Evolutionary conservation across 2,329 filamentous ascomycete genomes (phyloP).

Genomic region (Chalara sp.): DNA sequence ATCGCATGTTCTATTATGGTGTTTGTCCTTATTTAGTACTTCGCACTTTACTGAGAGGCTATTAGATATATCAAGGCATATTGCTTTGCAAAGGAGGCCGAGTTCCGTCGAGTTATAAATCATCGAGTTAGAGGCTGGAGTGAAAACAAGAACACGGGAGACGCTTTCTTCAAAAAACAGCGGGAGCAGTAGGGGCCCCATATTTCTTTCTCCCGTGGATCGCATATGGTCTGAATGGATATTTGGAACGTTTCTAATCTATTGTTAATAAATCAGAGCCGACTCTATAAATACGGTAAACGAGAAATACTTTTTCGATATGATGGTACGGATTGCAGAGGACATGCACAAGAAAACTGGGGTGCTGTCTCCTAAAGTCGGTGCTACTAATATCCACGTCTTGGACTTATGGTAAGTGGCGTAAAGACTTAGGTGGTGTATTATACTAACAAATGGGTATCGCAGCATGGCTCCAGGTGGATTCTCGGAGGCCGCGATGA

Average conservation of each 20-base stretch:
- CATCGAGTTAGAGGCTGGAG: not conserved
- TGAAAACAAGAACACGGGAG: slow-evolving; percentile 23
- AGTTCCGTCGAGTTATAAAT: not conserved
- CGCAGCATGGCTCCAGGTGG: slow-evolving; percentile 16
- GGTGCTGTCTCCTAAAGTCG: slow-evolving; percentile 1
- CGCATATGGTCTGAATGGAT: too few relatives aligned
- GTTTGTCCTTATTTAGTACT: too few relatives aligned
- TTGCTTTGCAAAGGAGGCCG: not conserved
- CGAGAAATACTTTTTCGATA: slow-evolving; percentile 27
- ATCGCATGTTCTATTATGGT: too few relatives aligned
- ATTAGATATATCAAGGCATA: not conserved
- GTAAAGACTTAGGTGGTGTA: too few relatives aligned
- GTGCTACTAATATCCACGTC: slow-evolving; percentile 3
- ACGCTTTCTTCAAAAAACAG: slow-evolving; percentile 35
- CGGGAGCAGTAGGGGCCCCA: slow-evolving; percentile 12
- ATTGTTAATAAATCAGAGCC: slow-evolving; percentile 14
- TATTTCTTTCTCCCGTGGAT: not conserved
- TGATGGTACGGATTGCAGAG: slow-evolving; percentile 36
- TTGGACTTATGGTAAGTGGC: slow-evolving; percentile 11
- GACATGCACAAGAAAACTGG: slow-evolving; percentile 29
- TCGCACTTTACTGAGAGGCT: too few relatives aligned
- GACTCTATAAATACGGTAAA: slow-evolving; percentile 24
- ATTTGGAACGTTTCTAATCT: too few relatives aligned
- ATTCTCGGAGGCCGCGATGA: slow-evolving; percentile 14
- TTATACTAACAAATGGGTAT: too few relatives aligned